Percentiles rank a stretch among this genome's conserved stretches.
phyloP scores from a whole-genome alignment of 768 basidiomycete species.

The Dendrothele bispora region DNA sequence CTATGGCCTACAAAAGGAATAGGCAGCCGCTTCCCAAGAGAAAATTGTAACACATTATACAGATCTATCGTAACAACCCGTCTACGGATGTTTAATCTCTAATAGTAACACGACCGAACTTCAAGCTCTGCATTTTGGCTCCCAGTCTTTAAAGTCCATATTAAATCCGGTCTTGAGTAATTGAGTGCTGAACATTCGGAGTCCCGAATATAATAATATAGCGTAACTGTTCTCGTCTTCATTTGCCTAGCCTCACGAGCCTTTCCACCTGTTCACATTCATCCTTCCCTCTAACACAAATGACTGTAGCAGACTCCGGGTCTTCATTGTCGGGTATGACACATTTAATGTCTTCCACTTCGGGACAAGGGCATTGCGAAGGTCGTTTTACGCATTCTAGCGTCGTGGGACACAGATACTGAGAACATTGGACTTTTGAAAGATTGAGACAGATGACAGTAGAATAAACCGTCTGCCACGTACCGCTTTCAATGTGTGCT shows the following conservation, averaged over 20 bases:
- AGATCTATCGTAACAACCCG: no score
- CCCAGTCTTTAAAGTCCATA: no score
- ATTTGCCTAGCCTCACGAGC: constrained; percentile 33
- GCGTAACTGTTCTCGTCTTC: no score
- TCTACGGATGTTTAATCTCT: no score
- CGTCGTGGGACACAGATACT: constrained; percentile 76
- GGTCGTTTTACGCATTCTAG: constrained; percentile 65
- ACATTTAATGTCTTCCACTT: constrained; percentile 76
- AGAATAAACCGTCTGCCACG: constrained; percentile 15
- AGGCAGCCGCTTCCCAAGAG: no score
- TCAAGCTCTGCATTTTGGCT: no score
- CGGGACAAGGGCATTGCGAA: constrained; percentile 77
- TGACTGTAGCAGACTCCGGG: constrained; percentile 53
- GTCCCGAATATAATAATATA: no score
- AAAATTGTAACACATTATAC: no score
- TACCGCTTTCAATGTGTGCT: constrained; percentile 65
- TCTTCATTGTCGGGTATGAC: constrained; percentile 63
- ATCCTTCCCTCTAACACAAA: constrained; percentile 67
- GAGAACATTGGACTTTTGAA: constrained; percentile 64
- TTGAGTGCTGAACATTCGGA: no score
- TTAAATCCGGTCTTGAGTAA: no score
- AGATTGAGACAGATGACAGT: background rate
- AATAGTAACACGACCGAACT: no score
- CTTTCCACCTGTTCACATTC: constrained; percentile 65
- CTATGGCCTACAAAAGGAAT: no score